Conservation (phyloP, 164 flowering plant species). For the Echeveria elegans region DNA sequence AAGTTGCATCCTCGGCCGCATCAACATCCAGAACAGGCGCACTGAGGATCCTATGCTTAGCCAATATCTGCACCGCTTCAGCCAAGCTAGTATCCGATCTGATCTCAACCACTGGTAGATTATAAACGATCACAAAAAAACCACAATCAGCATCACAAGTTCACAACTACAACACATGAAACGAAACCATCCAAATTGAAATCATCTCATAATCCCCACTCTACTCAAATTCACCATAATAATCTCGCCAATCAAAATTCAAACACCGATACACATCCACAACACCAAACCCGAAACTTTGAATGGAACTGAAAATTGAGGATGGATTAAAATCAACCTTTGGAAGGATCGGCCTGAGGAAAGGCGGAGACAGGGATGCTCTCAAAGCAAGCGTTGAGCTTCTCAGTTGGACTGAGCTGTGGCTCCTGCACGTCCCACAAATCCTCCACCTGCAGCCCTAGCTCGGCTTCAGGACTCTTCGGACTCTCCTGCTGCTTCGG, state of each 20-base stretch:
- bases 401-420: conserved; percentile 80
- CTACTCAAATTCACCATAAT: not conserved
- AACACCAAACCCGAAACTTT: not conserved
- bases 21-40: conserved; percentile 85
- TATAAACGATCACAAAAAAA: not conserved
- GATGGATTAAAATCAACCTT: conserved; percentile 1
- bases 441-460: conserved; percentile 80
- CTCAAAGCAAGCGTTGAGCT: conserved; percentile 95
- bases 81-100: conserved; percentile 72
- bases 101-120: conserved; percentile 63
- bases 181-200: not conserved
- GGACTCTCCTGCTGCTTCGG: conserved; percentile 32
- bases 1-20: conserved; percentile 85
- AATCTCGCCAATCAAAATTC: too few relatives aligned
- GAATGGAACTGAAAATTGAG: too few relatives aligned
- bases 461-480: conserved; percentile 72
- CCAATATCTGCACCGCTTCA: conserved; percentile 73
- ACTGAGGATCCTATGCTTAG: conserved; percentile 66
- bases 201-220: not conserved
- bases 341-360: conserved; percentile 53
- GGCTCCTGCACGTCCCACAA: conserved; percentile 79
- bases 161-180: too few relatives aligned
- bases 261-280: too few relatives aligned
- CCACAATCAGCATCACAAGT: not conserved
- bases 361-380: conserved; percentile 79